phyloP scores from a whole-genome alignment of 805 yeast species.

The Barnettozyma sp. region DNA sequence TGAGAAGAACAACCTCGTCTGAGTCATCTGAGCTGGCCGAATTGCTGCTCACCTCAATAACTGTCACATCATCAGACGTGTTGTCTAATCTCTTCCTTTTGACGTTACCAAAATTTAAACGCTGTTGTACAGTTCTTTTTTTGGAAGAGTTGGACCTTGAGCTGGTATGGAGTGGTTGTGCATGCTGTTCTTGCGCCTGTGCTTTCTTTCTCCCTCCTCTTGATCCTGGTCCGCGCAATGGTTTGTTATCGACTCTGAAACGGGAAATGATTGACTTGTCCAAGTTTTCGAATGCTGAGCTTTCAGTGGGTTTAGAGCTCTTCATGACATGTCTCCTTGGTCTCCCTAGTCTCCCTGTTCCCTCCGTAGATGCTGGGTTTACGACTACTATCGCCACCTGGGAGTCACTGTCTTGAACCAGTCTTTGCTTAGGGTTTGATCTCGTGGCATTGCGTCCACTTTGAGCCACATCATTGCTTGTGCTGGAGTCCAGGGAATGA shows the following conservation, averaged over 20 bases:
- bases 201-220: constrained; percentile 24
- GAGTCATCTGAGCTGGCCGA: constrained; percentile 1
- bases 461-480: too few species aligned
- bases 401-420: constrained; percentile 18
- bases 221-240: constrained; percentile 25
- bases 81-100: neutral
- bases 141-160: neutral
- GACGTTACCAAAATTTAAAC: constrained; percentile 9
- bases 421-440: constrained; percentile 22
- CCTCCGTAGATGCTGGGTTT: constrained; percentile 22
- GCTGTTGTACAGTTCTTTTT: constrained; percentile 10
- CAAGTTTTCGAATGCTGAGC: constrained; percentile 14
- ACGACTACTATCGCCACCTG: constrained; percentile 24
- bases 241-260: constrained; percentile 23
- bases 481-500: neutral
- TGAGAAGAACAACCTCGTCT: neutral
- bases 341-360: constrained; percentile 23
- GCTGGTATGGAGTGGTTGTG: neutral
- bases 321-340: constrained; percentile 17
- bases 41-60: constrained; percentile 4
- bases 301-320: constrained; percentile 4
- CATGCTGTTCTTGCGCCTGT: too few species aligned
- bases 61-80: neutral
- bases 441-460: too few species aligned
- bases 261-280: constrained; percentile 21